Evolutionary conservation across 345 rosid species (phyloP), one percentile per base, ranked within the genome.

Genomic region (Dimocarpus longan): DNA sequence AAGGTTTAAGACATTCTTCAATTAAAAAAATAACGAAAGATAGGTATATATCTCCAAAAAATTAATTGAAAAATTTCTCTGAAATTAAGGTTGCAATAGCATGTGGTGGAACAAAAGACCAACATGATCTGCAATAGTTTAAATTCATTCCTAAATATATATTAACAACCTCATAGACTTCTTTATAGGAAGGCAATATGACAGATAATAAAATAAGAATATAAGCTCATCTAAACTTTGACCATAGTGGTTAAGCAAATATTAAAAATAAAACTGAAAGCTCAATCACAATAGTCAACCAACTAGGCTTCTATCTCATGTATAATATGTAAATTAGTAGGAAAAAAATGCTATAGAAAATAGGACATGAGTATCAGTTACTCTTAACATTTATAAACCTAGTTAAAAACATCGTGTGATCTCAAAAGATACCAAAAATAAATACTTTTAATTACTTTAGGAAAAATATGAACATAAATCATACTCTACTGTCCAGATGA

Each of bases 251-350:
- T 72, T 15, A 21, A 3, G 8, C 73, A 69, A 44, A 44, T 44
- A 48, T 21, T 6, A 4, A 69, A 26, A 21, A 3, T 4, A 69
- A 26, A 44, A 4, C 21, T 7, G 46, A 18, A 66, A 76, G 52
- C 16, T 12, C 1, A 26, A 3, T 48, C 52, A 62, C 57, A 69
- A 15, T 32, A 15, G 18, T 42, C n/a, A 8, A 57, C 57, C 7
- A 77, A 13, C 56, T 16, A 68, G 71, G 22, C 21, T 59, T 56
- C 19, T 8, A 60, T 46, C 37, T 71, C 71, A 69, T 62, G 60
- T 7, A 70, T 28, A 37, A 44, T 32, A 71, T 13, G 37, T 32
- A 37, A 77, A 57, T 26, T 68, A 11, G 37, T 4, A 4, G 7
- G 12, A 46, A 46, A 6, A 46, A 46, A 46, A 16, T 13, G 4